phyloP scores from a whole-genome alignment of 306 rosid genomes.

The Pyrus bretschneideri region DNA sequence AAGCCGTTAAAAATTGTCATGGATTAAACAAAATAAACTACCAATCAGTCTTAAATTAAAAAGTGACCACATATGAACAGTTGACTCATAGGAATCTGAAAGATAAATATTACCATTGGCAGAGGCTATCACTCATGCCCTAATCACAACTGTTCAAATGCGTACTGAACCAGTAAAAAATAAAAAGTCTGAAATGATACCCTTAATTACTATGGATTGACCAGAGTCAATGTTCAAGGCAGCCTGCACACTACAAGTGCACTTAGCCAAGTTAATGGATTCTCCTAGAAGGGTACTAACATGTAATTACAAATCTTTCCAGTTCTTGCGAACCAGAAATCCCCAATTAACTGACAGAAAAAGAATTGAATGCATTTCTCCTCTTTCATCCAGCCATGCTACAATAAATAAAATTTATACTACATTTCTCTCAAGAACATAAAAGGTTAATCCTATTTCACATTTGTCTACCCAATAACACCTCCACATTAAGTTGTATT shows the following conservation, averaged over 20 bases:
- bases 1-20: constrained; percentile 6
- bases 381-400: neutral
- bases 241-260: neutral
- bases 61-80: neutral
- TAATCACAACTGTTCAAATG: neutral
- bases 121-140: neutral
- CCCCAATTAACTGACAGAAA: neutral
- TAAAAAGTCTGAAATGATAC: neutral
- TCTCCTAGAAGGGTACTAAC: neutral
- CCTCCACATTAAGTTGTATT: neutral
- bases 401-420: neutral
- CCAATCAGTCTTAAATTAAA: neutral
- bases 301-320: neutral
- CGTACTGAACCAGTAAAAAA: neutral
- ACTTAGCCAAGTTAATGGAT: neutral
- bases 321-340: neutral
- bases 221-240: neutral
- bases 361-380: neutral
- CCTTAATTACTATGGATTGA: neutral
- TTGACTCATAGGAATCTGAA: neutral
- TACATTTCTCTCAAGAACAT: neutral
- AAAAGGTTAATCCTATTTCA: neutral
- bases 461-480: neutral
- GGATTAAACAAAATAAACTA: constrained; percentile 2
- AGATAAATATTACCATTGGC: neutral